Base-by-base conservation (phyloP, 2,329 filamentous ascomycete genomes). In the Pestalotiopsis sp. region DNA sequence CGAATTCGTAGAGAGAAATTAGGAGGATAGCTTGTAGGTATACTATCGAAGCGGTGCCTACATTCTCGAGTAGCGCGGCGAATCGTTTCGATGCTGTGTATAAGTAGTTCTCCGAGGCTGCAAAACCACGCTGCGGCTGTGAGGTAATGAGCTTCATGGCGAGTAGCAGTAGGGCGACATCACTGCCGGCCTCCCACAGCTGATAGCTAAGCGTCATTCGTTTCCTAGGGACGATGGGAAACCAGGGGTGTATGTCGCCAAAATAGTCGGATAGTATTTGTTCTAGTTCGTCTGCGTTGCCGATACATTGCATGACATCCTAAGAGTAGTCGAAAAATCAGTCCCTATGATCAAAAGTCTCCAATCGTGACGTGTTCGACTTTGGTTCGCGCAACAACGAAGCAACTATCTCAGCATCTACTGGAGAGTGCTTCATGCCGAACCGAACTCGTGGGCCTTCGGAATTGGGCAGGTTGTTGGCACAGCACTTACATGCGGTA, bases 181-280 rank as follows among this genome's bases (percentile, higher is more conserved):
- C 84, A 2, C 83, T 78, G 17, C 83, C 83, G 58, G 78, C 80
- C 69, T 85, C 82, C 74, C 81, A 81, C 4, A 81, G 67, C 12
- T 81, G 79, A 65, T 82, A 81, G 9, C 78, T 75, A 36, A 84
- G 76, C 59, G 81, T 81, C 70, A 86, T 76, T 25, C 83, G 76
- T 70, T 84, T 85, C 70, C 80, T 81, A 17, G 82, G 84, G 38
- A 86, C 73, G 62, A 87, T 82, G 6, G 84, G 83, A 69, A 86
- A 80, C 81, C 84, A 86, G 36, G 76, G 76, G 69, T 87, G 84
- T 17, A 84, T 73, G 4, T 81, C 82, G 25, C 69, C 69, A 68
- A 86, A 86, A 71, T 84, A 87, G 38, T 79, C 73, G 14, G 75
- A 75, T 13, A 82, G 74, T 57, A 80, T 76, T 14, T 76, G 76